A percentile compares a stretch with the other conserved stretches of the same genome.
Conservation (phyloP, 2,329 filamentous ascomycete genomes). For the Phyllosticta ampelicida region DNA sequence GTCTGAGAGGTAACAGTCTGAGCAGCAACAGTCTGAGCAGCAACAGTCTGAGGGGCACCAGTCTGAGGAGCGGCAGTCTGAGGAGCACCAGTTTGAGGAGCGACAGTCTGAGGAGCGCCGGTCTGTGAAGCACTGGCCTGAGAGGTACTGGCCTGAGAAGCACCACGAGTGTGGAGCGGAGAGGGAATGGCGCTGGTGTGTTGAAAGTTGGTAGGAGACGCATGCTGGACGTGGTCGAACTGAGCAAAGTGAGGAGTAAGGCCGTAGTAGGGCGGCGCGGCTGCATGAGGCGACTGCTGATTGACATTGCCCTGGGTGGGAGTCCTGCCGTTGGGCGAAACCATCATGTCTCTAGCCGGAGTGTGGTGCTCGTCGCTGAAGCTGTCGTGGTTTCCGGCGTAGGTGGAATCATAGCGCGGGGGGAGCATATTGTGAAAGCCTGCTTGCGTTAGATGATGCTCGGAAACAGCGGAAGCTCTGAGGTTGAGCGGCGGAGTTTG, state of each 20-base stretch:
- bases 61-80: no score
- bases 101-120: not conserved
- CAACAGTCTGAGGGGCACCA: no score
- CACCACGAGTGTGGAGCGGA: constrained; percentile 12
- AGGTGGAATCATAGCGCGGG: no score
- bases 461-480: no score
- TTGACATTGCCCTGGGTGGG: not conserved
- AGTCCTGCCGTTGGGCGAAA: not conserved
- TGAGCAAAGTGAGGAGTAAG: constrained; percentile 10
- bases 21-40: no score
- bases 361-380: no score
- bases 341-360: not conserved
- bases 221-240: not conserved
- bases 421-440: no score
- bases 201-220: constrained; percentile 7
- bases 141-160: not conserved
- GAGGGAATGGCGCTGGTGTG: constrained; percentile 20
- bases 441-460: no score
- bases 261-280: not conserved
- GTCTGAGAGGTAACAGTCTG: no score
- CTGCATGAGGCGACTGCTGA: not conserved
- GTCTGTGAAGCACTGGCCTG: not conserved
- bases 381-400: no score
- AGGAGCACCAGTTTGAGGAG: no score
- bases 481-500: no score